These are phyloP conservation scores for Adansonia gregorii DNA, from an alignment of 441 rosid genomes.

Conservation along the genomic window DNA sequence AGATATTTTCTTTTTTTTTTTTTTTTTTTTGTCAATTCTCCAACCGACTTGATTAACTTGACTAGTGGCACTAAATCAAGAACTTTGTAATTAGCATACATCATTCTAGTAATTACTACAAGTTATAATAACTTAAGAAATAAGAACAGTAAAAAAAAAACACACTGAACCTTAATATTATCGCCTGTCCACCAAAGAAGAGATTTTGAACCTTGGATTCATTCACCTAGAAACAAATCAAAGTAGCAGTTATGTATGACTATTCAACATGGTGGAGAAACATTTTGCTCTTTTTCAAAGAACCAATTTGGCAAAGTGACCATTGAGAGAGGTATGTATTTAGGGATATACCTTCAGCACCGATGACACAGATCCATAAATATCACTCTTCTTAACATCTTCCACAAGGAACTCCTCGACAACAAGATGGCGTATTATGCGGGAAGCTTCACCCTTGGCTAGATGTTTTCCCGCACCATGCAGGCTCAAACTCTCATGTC, in stretches of 20 bases:
- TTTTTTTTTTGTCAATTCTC: not conserved
- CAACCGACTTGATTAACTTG: not conserved
- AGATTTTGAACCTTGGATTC: slow-evolving; percentile 61
- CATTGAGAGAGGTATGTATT: slow-evolving; percentile 27
- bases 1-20: not conserved
- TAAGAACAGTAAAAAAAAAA: not conserved
- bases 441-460: slow-evolving; percentile 80
- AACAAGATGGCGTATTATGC: slow-evolving; percentile 81
- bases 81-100: not conserved
- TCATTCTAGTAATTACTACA: not conserved
- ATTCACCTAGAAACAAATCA: slow-evolving; percentile 66
- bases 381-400: slow-evolving; percentile 92
- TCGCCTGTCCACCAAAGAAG: slow-evolving; percentile 52
- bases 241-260: slow-evolving; percentile 18
- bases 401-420: slow-evolving; percentile 78
- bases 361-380: slow-evolving; percentile 89
- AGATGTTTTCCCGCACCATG: slow-evolving; percentile 93
- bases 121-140: not conserved
- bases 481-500: slow-evolving; percentile 72
- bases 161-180: slow-evolving; percentile 61
- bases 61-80: not conserved
- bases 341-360: slow-evolving; percentile 66
- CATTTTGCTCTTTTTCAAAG: slow-evolving; percentile 7
- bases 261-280: not conserved
- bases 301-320: slow-evolving; percentile 13